A percentile compares a stretch with the other conserved stretches of the same genome.
Conservation (phyloP, 1,284 basidiomycete species). For the Tilletia setariae region DNA sequence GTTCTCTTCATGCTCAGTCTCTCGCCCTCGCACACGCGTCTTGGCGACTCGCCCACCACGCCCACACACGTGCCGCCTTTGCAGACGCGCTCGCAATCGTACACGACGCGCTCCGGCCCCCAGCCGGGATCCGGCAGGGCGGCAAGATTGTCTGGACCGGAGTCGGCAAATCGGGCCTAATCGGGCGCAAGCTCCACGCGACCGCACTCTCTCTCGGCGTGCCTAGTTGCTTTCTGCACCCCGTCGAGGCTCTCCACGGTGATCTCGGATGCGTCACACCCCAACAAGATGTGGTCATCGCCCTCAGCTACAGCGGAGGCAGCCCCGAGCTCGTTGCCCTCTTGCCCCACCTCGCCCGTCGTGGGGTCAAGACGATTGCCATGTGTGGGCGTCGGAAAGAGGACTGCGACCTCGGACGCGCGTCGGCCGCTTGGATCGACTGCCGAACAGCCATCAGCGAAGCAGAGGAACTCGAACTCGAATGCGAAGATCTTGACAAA, state of each 20-base stretch:
- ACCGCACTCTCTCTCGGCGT: conserved; percentile 52
- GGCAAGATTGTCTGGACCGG: conserved; percentile 56
- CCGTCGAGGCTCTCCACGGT: conserved; percentile 55
- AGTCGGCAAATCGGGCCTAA: conserved; percentile 53
- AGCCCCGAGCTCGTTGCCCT: conserved; percentile 54
- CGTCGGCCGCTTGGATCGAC: conserved; percentile 52
- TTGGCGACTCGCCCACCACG: conserved; percentile 27
- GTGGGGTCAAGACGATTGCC: conserved; percentile 52
- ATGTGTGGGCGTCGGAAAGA: conserved; percentile 43
- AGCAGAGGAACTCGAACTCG: conserved; percentile 34
- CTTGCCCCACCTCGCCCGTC: conserved; percentile 48
- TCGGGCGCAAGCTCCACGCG: conserved; percentile 46
- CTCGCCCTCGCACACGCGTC: conserved; percentile 33
- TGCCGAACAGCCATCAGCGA: conserved; percentile 48
- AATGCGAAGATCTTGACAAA: conserved; percentile 17
- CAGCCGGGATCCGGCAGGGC: conserved; percentile 25
- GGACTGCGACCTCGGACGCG: conserved; percentile 48
- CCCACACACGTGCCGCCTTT: conserved; percentile 30
- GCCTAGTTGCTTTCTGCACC: conserved; percentile 54
- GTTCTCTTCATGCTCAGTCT: conserved; percentile 32
- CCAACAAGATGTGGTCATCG: conserved; percentile 52
- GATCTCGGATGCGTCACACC: conserved; percentile 54
- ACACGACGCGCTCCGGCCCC: conserved; percentile 26
- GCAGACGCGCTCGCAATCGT: conserved; percentile 34
- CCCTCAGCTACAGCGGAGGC: conserved; percentile 55